These are phyloP conservation scores for Simmondsia chinensis DNA, from an alignment of 148 eudicot genomes.

Conservation along the genomic window DNA sequence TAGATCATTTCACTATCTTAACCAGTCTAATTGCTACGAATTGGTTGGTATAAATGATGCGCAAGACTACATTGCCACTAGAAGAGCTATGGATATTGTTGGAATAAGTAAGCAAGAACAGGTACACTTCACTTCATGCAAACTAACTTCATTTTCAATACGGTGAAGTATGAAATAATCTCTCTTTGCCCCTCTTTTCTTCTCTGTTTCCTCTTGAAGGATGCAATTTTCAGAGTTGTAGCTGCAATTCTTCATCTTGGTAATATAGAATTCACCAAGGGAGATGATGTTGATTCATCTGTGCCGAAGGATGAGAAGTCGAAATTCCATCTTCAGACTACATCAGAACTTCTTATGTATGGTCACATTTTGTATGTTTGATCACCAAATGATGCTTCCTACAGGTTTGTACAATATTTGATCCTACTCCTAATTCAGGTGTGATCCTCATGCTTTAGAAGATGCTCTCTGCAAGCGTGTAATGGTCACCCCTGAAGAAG, in stretches of 20 bases:
- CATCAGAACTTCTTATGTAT: constrained; percentile 78
- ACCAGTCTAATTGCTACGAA: constrained; percentile 71
- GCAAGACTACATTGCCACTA: constrained; percentile 73
- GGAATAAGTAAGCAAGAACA: constrained; percentile 77
- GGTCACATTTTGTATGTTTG: constrained; percentile 3
- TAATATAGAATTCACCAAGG: constrained; percentile 63
- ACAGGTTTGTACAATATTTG: constrained; percentile 1
- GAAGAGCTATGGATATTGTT: constrained; percentile 91
- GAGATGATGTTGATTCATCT: constrained; percentile 77
- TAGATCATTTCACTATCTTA: constrained; percentile 69
- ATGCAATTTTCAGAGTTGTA: constrained; percentile 84
- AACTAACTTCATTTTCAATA: constrained; percentile 6
- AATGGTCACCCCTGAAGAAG: constrained; percentile 90
- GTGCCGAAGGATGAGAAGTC: constrained; percentile 64
- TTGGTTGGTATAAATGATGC: constrained; percentile 71
- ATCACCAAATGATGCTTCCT: too few relatives aligned
- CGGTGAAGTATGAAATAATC: constrained; percentile 6
- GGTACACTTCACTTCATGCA: constrained; percentile 24
- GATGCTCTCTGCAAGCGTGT: constrained; percentile 86
- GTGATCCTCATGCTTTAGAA: constrained; percentile 57
- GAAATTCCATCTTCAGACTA: constrained; percentile 64
- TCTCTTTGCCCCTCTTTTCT: constrained; percentile 4
- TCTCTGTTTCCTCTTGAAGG: constrained; percentile 29
- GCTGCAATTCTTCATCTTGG: constrained; percentile 87
- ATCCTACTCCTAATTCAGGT: constrained; percentile 34